These are phyloP conservation scores for Daldinia grandis DNA, from an alignment of 495 filamentous ascomycete genomes.

Conservation along the genomic window DNA sequence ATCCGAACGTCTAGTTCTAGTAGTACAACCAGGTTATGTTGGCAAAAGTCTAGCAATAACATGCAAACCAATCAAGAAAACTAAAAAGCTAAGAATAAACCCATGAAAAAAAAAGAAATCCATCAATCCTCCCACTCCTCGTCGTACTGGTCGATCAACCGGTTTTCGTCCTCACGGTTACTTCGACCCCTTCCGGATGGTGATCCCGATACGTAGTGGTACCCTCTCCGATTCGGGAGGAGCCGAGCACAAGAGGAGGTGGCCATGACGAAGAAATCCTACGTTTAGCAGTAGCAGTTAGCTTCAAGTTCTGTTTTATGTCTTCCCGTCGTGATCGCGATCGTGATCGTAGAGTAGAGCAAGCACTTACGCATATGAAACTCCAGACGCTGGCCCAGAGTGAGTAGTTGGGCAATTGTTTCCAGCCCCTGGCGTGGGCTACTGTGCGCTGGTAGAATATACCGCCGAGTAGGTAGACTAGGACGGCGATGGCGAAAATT, in stretches of 20 bases:
- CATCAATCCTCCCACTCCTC: conserved; percentile 80
- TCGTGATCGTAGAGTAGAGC: not conserved
- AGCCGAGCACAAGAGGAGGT: conserved; percentile 78
- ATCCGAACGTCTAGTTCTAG: conserved; percentile 20
- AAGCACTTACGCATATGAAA: conserved; percentile 77
- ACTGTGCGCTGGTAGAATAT: conserved; percentile 96
- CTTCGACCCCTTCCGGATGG: conserved; percentile 57
- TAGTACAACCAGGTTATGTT: conserved; percentile 9
- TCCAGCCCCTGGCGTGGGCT: conserved; percentile 93
- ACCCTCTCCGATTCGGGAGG: conserved; percentile 69
- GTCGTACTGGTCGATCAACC: conserved; percentile 94
- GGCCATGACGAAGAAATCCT: conserved; percentile 86
- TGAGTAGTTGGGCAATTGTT: conserved; percentile 92
- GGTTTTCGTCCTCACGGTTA: conserved; percentile 82
- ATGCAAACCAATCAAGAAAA: conserved; percentile 10
- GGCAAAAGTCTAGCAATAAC: conserved; percentile 12
- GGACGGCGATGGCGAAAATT: conserved; percentile 82
- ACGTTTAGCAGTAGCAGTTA: conserved; percentile 26
- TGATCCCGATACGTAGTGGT: conserved; percentile 63
- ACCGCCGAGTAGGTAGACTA: conserved; percentile 91
- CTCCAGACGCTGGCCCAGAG: conserved; percentile 89
- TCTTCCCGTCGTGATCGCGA: not conserved
- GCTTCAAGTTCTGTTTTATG: not conserved
- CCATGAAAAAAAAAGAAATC: not conserved
- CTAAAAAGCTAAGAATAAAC: not conserved